These are phyloP conservation scores for Trypethelium eluteriae DNA, from an alignment of 495 filamentous ascomycete genomes.

Conservation along the genomic window DNA sequence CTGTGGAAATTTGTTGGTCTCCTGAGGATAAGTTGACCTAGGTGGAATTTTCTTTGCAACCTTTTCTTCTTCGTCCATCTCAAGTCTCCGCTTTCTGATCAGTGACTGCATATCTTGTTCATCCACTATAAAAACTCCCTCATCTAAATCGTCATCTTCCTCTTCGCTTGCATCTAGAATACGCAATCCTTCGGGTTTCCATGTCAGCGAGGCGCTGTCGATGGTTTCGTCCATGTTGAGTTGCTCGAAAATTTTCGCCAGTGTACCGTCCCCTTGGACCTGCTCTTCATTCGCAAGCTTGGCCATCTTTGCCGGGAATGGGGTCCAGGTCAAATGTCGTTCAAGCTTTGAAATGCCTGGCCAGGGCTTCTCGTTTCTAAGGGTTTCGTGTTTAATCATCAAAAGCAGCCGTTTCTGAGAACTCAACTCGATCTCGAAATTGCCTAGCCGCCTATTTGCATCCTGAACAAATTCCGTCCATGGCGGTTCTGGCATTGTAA, in stretches of 20 bases:
- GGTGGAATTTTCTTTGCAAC: background rate
- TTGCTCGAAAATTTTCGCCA: constrained; percentile 26
- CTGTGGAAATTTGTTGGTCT: background rate
- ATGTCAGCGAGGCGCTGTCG: constrained; percentile 34
- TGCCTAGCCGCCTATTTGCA: background rate
- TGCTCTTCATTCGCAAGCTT: constrained; percentile 31
- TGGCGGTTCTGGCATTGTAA: constrained; percentile 47
- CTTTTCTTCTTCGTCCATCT: constrained; percentile 24
- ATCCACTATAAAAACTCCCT: constrained; percentile 18
- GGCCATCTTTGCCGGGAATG: constrained; percentile 33
- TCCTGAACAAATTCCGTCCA: constrained; percentile 40
- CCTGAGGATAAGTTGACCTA: background rate
- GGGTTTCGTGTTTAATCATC: constrained; percentile 23
- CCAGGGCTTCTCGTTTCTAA: constrained; percentile 36
- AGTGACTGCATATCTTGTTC: constrained; percentile 26
- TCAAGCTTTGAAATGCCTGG: constrained; percentile 38
- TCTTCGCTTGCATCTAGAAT: constrained; percentile 44
- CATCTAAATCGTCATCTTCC: constrained; percentile 44
- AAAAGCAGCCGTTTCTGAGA: constrained; percentile 26
- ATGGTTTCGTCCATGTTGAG: constrained; percentile 25
- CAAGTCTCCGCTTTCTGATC: constrained; percentile 28
- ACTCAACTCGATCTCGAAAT: constrained; percentile 19
- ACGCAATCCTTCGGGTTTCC: constrained; percentile 47
- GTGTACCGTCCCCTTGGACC: constrained; percentile 31
- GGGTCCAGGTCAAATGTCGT: constrained; percentile 38